These are phyloP conservation scores for Hyaloraphidium curvatum DNA, from an alignment of 192 early-diverging fungal genomes.

Conservation along the genomic window DNA sequence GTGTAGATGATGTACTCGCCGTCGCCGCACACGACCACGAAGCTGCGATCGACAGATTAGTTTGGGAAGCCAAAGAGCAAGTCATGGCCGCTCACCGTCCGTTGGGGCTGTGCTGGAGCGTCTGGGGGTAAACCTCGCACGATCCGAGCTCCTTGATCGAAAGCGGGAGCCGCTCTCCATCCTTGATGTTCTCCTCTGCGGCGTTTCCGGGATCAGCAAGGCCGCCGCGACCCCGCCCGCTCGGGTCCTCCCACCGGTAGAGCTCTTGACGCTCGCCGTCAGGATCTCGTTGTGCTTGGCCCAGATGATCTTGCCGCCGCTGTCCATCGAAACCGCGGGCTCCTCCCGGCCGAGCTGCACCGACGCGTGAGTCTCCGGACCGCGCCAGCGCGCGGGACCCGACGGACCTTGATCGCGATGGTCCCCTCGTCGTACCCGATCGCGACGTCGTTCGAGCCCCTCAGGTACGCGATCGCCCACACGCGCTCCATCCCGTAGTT, in stretches of 20 bases:
- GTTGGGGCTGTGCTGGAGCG: conserved; percentile 89
- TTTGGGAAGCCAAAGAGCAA: background rate
- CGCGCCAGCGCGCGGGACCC: background rate
- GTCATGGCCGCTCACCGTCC: conserved; percentile 30
- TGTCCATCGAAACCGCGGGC: conserved; percentile 92
- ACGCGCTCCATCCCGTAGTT: conserved; percentile 96
- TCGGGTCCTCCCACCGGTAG: conserved; percentile 24
- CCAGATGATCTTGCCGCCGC: conserved; percentile 93
- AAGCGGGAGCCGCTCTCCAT: conserved; percentile 75
- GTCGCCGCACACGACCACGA: conserved; percentile 97
- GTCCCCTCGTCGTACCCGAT: conserved; percentile 93
- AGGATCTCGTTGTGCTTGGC: conserved; percentile 90
- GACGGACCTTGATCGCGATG: conserved; percentile 59
- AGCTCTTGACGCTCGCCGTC: conserved; percentile 81
- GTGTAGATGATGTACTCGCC: conserved; percentile 99
- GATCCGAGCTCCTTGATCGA: conserved; percentile 87
- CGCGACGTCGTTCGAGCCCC: conserved; percentile 76
- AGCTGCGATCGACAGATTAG: conserved; percentile 17
- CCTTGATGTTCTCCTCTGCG: conserved; percentile 61
- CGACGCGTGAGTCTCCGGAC: background rate
- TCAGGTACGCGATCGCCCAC: conserved; percentile 81
- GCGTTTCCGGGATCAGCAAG: too few species aligned
- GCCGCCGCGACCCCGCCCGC: too few species aligned
- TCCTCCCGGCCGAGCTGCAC: conserved; percentile 72
- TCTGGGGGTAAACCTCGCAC: conserved; percentile 95